A percentile compares a stretch with the other conserved stretches of the same genome.
Conservation (phyloP, 2,329 filamentous ascomycete species). For the Bisporella sp. region DNA sequence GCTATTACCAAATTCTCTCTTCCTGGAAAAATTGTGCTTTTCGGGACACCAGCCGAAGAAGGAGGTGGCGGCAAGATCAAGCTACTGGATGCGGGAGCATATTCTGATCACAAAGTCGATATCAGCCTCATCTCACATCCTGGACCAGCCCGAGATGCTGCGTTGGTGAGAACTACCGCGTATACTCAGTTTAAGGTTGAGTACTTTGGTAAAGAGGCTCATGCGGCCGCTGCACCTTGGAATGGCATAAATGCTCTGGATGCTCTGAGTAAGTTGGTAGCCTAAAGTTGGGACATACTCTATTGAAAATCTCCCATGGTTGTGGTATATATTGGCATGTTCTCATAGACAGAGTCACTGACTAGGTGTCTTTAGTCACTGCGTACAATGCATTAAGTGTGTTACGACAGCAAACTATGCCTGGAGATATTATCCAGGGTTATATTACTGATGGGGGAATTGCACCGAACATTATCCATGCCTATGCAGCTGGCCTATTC, state of each 20-base stretch:
- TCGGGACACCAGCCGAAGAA: conserved; percentile 27
- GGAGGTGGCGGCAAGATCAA: conserved; percentile 31
- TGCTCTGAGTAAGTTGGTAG: background rate
- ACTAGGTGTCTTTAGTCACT: background rate
- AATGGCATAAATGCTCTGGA: background rate
- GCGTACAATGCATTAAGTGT: conserved; percentile 28
- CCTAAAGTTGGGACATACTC: background rate
- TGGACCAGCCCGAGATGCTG: conserved; percentile 19
- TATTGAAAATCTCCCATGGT: background rate
- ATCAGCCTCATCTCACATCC: conserved; percentile 35
- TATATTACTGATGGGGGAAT: conserved; percentile 33
- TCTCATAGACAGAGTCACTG: background rate
- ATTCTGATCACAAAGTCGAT: conserved; percentile 28
- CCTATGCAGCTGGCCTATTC: conserved; percentile 27
- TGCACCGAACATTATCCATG: conserved; percentile 33
- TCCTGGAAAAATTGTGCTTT: conserved; percentile 22
- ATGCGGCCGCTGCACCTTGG: background rate
- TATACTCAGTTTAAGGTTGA: conserved; percentile 35
- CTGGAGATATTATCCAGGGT: conserved; percentile 28
- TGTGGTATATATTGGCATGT: background rate
- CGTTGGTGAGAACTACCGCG: conserved; percentile 45
- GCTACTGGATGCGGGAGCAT: conserved; percentile 38
- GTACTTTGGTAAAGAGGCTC: background rate
- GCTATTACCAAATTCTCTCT: conserved; percentile 16
- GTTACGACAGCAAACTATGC: conserved; percentile 25